A percentile compares a stretch with the other conserved stretches of the same genome.
Conservation (phyloP, 768 basidiomycete genomes). For the Agaricus subrufescens region DNA sequence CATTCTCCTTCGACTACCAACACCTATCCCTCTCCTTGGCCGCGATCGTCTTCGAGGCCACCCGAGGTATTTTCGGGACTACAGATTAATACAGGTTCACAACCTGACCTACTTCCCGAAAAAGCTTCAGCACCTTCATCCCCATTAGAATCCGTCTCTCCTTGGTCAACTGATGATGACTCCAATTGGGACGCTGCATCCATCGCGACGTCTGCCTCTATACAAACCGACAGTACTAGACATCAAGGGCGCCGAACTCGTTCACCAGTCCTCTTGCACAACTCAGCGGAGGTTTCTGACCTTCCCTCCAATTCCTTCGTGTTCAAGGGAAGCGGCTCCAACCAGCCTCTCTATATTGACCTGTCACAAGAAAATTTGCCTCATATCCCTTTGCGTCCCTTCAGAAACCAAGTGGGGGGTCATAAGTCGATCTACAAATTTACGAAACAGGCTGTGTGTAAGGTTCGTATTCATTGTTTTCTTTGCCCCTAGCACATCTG, state of each 20-base stretch:
- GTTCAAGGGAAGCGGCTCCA: slow-evolving; percentile 1
- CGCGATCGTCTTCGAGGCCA: background rate
- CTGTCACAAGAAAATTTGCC: slow-evolving; percentile 60
- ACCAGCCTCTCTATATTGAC: slow-evolving; percentile 22
- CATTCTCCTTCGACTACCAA: background rate
- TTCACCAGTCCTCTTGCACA: slow-evolving; percentile 6
- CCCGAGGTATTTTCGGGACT: slow-evolving; percentile 9
- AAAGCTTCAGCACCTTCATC: slow-evolving; percentile 22
- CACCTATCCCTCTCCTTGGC: background rate
- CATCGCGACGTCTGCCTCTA: slow-evolving; percentile 54
- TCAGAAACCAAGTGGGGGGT: slow-evolving; percentile 96
- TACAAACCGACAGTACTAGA: slow-evolving; percentile 38
- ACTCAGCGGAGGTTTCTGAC: background rate
- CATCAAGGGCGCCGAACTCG: slow-evolving; percentile 16
- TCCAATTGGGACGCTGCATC: slow-evolving; percentile 75
- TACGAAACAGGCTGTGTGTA: slow-evolving; percentile 95
- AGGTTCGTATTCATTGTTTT: slow-evolving; percentile 53
- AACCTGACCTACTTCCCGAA: background rate
- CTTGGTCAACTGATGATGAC: slow-evolving; percentile 76
- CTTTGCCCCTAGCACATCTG: slow-evolving; percentile 12
- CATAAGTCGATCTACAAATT: slow-evolving; percentile 98
- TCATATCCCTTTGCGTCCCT: slow-evolving; percentile 91
- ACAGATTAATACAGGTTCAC: slow-evolving; percentile 13
- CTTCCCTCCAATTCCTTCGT: slow-evolving; percentile 3
- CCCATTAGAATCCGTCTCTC: slow-evolving; percentile 40